phyloP scores from a whole-genome alignment of 176 grass and related monocot genomes.

The Carex kokanica region DNA sequence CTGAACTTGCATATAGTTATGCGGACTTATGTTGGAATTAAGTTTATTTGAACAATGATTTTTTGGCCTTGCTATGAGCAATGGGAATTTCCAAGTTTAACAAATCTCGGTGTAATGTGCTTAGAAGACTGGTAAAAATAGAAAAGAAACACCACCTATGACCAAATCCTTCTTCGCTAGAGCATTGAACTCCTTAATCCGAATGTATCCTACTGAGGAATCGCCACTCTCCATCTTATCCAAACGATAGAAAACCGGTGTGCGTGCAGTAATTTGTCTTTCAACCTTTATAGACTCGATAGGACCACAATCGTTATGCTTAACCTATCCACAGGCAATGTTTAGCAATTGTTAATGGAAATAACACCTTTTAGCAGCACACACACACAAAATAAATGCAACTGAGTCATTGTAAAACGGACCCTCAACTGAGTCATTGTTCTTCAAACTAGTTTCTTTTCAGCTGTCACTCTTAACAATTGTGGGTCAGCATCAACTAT shows the following conservation, averaged over 20 bases:
- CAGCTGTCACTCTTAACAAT: background rate
- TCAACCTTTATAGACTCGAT: conserved; percentile 83
- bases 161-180: conserved; percentile 98
- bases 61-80: background rate
- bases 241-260: conserved; percentile 84
- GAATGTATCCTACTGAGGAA: conserved; percentile 83
- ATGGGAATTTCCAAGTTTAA: background rate
- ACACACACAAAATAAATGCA: background rate
- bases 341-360: conserved; percentile 29
- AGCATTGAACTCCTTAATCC: conserved; percentile 96
- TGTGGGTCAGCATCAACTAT: background rate
- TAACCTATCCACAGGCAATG: conserved; percentile 56
- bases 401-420: background rate
- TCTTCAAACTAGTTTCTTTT: background rate
- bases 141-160: conserved; percentile 56
- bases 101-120: background rate
- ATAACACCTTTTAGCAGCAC: conserved; percentile 2
- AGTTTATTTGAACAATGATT: background rate
- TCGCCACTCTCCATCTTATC: conserved; percentile 69
- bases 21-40: background rate
- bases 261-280: conserved; percentile 73
- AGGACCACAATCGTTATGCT: conserved; percentile 75
- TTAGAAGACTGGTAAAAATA: background rate
- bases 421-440: background rate
- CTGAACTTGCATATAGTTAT: background rate